Base-by-base conservation (phyloP, 768 basidiomycete species). In the Suillus variegatus region DNA sequence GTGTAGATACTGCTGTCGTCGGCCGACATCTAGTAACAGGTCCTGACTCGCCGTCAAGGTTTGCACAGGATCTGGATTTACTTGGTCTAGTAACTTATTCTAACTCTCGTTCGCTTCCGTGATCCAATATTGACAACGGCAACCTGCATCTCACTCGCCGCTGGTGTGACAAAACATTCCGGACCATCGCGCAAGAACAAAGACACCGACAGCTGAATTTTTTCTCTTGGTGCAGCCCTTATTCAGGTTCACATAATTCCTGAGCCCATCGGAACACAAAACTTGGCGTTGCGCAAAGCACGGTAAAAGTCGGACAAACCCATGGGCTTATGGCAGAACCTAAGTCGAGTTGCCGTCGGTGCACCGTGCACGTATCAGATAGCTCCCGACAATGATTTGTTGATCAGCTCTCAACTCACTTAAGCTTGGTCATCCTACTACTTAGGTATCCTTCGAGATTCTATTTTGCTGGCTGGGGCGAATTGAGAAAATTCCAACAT, bases 51-150 rank as follows among this genome's bases (percentile, higher is more conserved):
- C 22, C 56, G 36, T 18, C 57, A 58, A 58, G 16, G 40, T 58
- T 58, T 58, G 40, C 57, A 58, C 57, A 58, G 57, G 57, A 58
- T 40, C 38, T n/a, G n/a, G 55, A 38, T 13, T 20, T 6, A n/a
- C 20, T 35, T 55, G 12, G 54, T 20, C 9, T 38, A 32, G 32
- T 32, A 22, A 32, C 36, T 38, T 22, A 20, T 20, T 35, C 35
- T 41, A 28, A 36, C 38, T 22, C 36, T 58, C 40, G 57, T 41
- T 58, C 57, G 57, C 57, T 58, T 58, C 57, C 57, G 57, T 25
- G 22, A 41, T 28, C 9, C 22, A 32, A 54, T 52, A 52, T 52
- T 28, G 14, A 16, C 36, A 22, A 28, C 16, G 40, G 25, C 40
- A 58, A 57, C 47, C 36, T 56, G 32, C 36, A 56, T 56, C 35